These are phyloP conservation scores for Bipolaris gigantea DNA, from an alignment of 2,329 filamentous ascomycete genomes.

Conservation along the genomic window DNA sequence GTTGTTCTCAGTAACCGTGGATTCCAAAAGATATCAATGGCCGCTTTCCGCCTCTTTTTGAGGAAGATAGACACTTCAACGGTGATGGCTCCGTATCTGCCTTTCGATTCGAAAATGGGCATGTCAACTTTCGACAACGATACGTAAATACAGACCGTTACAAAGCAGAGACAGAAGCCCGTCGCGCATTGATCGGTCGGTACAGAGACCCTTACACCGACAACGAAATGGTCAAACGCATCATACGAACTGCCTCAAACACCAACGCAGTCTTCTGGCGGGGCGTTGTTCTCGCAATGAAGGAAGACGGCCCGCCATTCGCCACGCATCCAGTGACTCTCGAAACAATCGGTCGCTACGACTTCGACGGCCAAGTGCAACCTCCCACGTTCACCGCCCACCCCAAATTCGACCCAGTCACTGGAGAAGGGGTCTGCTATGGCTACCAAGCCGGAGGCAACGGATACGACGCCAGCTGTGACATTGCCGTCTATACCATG, in stretches of 20 bases:
- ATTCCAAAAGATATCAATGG: constrained; percentile 50
- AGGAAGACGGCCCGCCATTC: constrained; percentile 50
- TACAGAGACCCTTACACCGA: constrained; percentile 63
- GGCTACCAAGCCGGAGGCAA: constrained; percentile 49
- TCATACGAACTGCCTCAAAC: constrained; percentile 61
- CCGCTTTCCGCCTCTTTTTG: constrained; percentile 58
- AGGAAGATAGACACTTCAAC: constrained; percentile 57
- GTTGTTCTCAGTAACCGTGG: constrained; percentile 1
- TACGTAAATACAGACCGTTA: constrained; percentile 50
- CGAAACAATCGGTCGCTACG: constrained; percentile 46
- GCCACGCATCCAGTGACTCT: constrained; percentile 47
- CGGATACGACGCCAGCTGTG: constrained; percentile 37
- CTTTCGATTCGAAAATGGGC: constrained; percentile 48
- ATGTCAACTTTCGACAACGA: constrained; percentile 48
- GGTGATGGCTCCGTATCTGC: constrained; percentile 51
- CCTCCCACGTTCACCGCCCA: constrained; percentile 50
- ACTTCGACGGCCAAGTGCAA: constrained; percentile 46
- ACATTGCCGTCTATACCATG: constrained; percentile 48
- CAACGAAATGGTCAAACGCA: constrained; percentile 57
- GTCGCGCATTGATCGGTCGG: constrained; percentile 54
- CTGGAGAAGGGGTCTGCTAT: constrained; percentile 47
- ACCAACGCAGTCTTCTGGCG: constrained; percentile 64
- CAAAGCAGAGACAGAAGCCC: constrained; percentile 44
- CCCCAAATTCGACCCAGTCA: constrained; percentile 50
- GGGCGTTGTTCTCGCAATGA: constrained; percentile 58